These are phyloP conservation scores for Alternaria ventricosa DNA, from an alignment of 2,329 filamentous ascomycete species.

Conservation along the genomic window DNA sequence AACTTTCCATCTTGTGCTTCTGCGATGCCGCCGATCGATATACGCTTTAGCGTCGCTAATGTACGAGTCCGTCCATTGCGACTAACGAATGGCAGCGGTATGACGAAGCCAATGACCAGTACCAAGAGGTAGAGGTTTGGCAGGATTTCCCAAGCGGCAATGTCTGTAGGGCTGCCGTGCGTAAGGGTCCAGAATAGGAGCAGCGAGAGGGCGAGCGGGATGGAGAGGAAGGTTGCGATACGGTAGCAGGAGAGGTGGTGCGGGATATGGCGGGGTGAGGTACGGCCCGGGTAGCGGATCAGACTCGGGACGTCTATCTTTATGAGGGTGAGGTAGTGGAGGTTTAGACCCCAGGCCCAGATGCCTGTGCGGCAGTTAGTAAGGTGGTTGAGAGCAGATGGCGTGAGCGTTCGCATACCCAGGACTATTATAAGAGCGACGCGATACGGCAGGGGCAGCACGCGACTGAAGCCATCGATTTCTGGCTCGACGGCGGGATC, in stretches of 20 bases:
- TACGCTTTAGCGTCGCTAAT: constrained; percentile 75
- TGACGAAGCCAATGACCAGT: constrained; percentile 72
- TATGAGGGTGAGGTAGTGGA: constrained; percentile 80
- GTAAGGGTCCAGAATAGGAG: constrained; percentile 85
- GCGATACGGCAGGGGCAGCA: constrained; percentile 88
- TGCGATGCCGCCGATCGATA: constrained; percentile 84
- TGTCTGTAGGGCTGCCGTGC: constrained; percentile 69
- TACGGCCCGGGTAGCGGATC: constrained; percentile 82
- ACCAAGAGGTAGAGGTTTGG: constrained; percentile 83
- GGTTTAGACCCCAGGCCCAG: constrained; percentile 94
- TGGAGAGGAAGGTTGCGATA: constrained; percentile 77
- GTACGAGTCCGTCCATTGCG: constrained; percentile 77
- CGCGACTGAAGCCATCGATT: constrained; percentile 85
- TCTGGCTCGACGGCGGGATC: constrained; percentile 70
- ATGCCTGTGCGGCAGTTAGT: constrained; percentile 64
- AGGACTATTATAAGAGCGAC: constrained; percentile 84
- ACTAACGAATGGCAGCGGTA: constrained; percentile 73
- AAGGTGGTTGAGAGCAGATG: background rate
- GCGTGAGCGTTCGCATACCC: constrained; percentile 61
- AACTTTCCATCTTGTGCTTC: constrained; percentile 90
- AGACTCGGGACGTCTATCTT: constrained; percentile 88
- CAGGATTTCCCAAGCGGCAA: constrained; percentile 81
- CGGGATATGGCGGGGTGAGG: constrained; percentile 71
- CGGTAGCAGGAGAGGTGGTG: constrained; percentile 87
- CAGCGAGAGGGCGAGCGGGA: constrained; percentile 74